Evolutionary conservation across 2,329 filamentous ascomycete species (phyloP), one percentile per base, ranked within the genome.

Genomic region (Tolypocladium capitatum): DNA sequence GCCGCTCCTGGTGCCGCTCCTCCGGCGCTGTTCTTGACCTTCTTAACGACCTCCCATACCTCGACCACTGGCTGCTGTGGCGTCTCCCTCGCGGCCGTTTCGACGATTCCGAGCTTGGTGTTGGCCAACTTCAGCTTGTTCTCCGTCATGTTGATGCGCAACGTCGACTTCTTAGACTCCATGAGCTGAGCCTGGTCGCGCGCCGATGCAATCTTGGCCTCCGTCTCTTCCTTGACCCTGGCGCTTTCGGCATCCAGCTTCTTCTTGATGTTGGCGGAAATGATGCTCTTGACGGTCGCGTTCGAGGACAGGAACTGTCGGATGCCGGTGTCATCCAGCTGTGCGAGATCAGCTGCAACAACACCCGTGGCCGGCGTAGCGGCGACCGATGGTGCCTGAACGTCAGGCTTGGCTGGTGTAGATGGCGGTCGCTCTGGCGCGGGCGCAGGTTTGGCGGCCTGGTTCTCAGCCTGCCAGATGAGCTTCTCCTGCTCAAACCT

Each of bases 1-100:
- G 45, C 48, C 9, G 49, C 28, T 14, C 45, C 50, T 8, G 52
- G 20, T 41, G 57, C 13, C 5, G 53, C 50, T 21, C 62, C 55
- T 36, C 44, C 32, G 7, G 63, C 61, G 21, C 65, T 59, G 20
- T 46, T 71, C 65, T 91, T 90, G 0, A 84, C 89, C 48, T 86
- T 71, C 66, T 91, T 90, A 0, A 84, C 89, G 47, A 86, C 69
- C 53, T 84, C 81, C 86, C 87, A 96, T 0, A 96, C 90, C 64
- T 96, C 89, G 10, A 71, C 78, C 4, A 97, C 88, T 0, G 89
- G 80, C 60, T 81, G 82, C 57, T 91, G 75, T 0, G 91, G 91
- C 1, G 90, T 96, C 43, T 94, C 84, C n/a, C 74, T 75, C 0
- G 84, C 88, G 13, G 91, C 90, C 43, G 80, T 85, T 58, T 89